A percentile compares a stretch with the other conserved stretches of the same genome.
Evolutionary conservation across 768 basidiomycete genomes (phyloP).

Genomic region (Pleurotus ostreatus): DNA sequence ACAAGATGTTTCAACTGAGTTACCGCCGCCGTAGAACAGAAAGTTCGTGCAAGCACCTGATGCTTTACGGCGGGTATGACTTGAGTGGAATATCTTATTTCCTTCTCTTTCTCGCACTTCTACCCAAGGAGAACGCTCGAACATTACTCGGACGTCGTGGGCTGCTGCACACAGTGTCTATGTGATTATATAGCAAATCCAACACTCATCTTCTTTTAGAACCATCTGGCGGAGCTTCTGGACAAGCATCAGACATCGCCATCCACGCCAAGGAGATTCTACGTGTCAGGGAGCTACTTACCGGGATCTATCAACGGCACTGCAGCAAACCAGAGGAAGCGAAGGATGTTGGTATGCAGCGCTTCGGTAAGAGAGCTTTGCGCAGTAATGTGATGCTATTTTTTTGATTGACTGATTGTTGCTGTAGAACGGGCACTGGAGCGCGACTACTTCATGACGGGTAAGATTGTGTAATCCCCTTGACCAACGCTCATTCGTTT

Average conservation of each 20-base stretch:
- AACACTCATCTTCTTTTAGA: constrained; percentile 45
- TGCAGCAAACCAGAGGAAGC: constrained; percentile 68
- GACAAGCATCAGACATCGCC: constrained; percentile 96
- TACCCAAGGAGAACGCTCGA: too few species aligned
- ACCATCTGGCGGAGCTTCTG: constrained; percentile 93
- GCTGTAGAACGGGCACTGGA: constrained; percentile 79
- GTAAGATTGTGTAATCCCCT: constrained; percentile 31
- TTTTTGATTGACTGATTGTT: not conserved
- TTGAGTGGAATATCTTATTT: too few species aligned
- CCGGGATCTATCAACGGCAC: constrained; percentile 86
- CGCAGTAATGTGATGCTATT: constrained; percentile 13
- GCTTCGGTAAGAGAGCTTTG: constrained; percentile 61
- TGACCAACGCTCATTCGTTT: constrained; percentile 9
- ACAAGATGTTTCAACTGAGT: too few species aligned
- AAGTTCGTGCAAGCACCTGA: too few species aligned
- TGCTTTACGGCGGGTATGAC: too few species aligned
- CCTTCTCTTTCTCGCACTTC: too few species aligned
- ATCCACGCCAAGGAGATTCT: constrained; percentile 97
- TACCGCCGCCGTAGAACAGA: too few species aligned
- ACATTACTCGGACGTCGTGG: too few species aligned
- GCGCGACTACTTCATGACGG: constrained; percentile 95
- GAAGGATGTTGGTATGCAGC: constrained; percentile 56
- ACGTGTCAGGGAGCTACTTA: constrained; percentile 78
- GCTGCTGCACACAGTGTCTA: too few species aligned
- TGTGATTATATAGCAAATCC: too few species aligned